phyloP scores from a whole-genome alignment of 441 rosid species.

The Syzygium syzygioides region DNA sequence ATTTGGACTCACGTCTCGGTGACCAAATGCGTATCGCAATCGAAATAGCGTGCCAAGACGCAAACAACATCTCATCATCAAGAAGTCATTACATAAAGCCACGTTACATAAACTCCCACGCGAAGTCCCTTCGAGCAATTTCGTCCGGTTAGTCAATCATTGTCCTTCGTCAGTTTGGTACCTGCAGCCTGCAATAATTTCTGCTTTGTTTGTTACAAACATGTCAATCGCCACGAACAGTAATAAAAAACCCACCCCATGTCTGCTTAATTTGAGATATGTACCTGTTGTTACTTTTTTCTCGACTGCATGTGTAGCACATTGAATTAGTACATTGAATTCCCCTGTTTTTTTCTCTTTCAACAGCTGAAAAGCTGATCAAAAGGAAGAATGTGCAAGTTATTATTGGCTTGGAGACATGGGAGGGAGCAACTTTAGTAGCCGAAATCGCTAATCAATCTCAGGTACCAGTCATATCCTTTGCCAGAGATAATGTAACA shows the following conservation, averaged over 20 bases:
- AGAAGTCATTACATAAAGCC: conserved; percentile 20
- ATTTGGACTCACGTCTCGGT: conserved; percentile 23
- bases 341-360: neutral
- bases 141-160: conserved; percentile 19
- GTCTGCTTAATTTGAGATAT: neutral
- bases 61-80: conserved; percentile 4
- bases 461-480: conserved; percentile 35
- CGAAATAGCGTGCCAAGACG: conserved; percentile 30
- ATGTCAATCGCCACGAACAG: neutral
- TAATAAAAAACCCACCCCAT: neutral
- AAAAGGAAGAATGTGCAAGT: conserved; percentile 20
- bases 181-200: neutral
- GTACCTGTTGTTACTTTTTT: neutral
- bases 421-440: conserved; percentile 42
- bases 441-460: conserved; percentile 29
- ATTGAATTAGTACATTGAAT: neutral
- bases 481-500: conserved; percentile 22
- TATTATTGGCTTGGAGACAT: conserved; percentile 38
- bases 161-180: neutral
- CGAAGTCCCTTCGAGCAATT: conserved; percentile 21
- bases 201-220: neutral
- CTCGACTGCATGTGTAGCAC: neutral
- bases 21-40: conserved; percentile 29
- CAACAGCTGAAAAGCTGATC: conserved; percentile 32
- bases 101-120: conserved; percentile 19